Evolutionary conservation across 805 yeast genomes (phyloP).

Genomic region (Candida peoriensis): DNA sequence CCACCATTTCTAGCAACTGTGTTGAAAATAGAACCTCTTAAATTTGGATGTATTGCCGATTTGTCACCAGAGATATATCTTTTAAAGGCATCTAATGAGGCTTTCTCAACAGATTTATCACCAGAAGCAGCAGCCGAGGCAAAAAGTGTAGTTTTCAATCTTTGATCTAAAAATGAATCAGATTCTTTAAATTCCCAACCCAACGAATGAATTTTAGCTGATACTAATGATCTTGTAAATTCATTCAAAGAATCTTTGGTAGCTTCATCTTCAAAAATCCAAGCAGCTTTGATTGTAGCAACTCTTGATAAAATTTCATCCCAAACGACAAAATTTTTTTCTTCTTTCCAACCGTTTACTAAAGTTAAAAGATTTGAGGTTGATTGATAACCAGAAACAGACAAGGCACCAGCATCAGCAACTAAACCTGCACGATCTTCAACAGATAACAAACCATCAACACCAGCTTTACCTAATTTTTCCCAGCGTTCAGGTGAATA

Average conservation of each 20-base stretch:
- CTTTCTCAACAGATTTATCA: constrained; percentile 41
- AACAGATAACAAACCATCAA: constrained; percentile 54
- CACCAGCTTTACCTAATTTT: constrained; percentile 58
- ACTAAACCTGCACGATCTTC: constrained; percentile 78
- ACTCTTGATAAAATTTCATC: constrained; percentile 49
- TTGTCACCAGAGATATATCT: constrained; percentile 57
- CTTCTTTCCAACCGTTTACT: constrained; percentile 55
- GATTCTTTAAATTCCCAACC: constrained; percentile 61
- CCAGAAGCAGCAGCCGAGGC: constrained; percentile 52
- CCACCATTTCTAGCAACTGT: constrained; percentile 67
- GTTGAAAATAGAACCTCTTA: constrained; percentile 60
- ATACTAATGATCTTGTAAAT: constrained; percentile 51
- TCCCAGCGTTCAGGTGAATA: constrained; percentile 66
- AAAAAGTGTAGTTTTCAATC: constrained; percentile 62
- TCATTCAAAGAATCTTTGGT: constrained; percentile 43
- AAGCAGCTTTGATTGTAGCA: constrained; percentile 44
- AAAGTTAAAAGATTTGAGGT: constrained; percentile 57
- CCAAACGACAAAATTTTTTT: constrained; percentile 65
- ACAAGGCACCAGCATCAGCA: constrained; percentile 71
- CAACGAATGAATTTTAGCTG: constrained; percentile 44
- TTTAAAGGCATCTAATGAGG: constrained; percentile 45
- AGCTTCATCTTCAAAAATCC: constrained; percentile 47
- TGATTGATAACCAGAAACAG: constrained; percentile 64
- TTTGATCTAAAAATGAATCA: constrained; percentile 57
- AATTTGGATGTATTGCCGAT: constrained; percentile 67